Base-by-base conservation (phyloP, 1,139 yeast genomes). In the Saccharomycopsis hybrid region DNA sequence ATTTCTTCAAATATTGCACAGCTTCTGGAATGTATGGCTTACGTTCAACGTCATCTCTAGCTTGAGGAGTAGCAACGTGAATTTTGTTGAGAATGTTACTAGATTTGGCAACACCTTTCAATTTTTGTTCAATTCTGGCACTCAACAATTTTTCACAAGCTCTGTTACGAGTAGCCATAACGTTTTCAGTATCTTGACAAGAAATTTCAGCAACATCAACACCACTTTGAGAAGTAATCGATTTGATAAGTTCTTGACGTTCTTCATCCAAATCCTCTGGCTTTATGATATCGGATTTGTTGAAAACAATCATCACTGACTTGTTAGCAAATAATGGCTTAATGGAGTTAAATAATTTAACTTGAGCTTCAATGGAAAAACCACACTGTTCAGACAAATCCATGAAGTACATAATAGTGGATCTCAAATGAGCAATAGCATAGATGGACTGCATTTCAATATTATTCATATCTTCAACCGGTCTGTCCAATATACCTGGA, bases 351-450 rank as follows among this genome's bases (percentile, higher is more conserved):
- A 89, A 92, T 57, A 92, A 76, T 72, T 92, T 89, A 60, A 92
- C 97, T 73, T 92, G 99, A 52, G 94, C 96, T 71, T 90, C 97
- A 59, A 92, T 82, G 32, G 96, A 82, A 73, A 90, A 92, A 47
- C 99, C 98, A 80, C 99, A 92, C 76, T 90, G 97, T 73, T 94
- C 99, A 38, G 96, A 85, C 59, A 92, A 77, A 75, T 92, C 99
- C 98, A 92, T 92, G 64, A 92, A 92, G 72, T 94, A 92, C 62
- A 94, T 71, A 45, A 92, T 96, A 69, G 97, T 88, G 28, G 97
- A 89, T 65, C 98, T 80, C 68, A 92, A 80, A 70, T 92, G 98
- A 39, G 98, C 98, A 76, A 92, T 88, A 55, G 98, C 98, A 64
- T 94, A 92, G 64, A 92, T 90, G 51, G 96, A 85, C 73, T 92